Conservation (phyloP, 352 stramenopile genomes). For the Phytophthora uliginosa region DNA sequence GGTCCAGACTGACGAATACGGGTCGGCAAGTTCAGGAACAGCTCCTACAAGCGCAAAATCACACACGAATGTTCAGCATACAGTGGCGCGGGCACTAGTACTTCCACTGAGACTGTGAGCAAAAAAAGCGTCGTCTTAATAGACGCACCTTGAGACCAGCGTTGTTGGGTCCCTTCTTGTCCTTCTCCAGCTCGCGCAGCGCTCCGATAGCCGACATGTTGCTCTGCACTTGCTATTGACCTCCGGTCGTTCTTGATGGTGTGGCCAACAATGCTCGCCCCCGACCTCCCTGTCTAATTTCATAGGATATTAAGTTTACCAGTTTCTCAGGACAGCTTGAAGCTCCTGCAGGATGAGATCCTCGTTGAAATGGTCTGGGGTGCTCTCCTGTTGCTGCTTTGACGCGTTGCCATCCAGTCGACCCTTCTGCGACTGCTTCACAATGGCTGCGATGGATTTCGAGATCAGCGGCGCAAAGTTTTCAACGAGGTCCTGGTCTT, state of each 20-base stretch:
- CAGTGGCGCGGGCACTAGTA: not conserved
- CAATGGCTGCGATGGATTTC: conserved; percentile 54
- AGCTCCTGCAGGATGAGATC: conserved; percentile 39
- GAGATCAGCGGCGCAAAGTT: conserved; percentile 68
- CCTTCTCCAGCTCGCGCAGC: conserved; percentile 87
- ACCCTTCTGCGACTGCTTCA: conserved; percentile 29
- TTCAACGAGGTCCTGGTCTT: conserved; percentile 59
- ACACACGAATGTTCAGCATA: conserved; percentile 14
- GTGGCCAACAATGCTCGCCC: conserved; percentile 47
- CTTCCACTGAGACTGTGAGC: not conserved
- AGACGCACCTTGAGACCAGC: conserved; percentile 59
- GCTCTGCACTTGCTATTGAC: conserved; percentile 4
- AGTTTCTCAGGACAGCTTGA: conserved; percentile 36
- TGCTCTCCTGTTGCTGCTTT: conserved; percentile 3
- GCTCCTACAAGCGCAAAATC: conserved; percentile 43
- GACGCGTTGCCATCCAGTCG: not conserved
- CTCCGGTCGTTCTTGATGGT: conserved; percentile 36
- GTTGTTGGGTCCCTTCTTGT: conserved; percentile 80
- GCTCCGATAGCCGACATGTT: conserved; percentile 88
- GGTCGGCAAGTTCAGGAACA: conserved; percentile 79
- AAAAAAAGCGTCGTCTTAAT: not conserved
- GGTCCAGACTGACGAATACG: conserved; percentile 73
- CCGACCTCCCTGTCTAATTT: conserved; percentile 2
- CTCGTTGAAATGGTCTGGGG: conserved; percentile 29
- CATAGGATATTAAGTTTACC: conserved; percentile 37